Percentiles rank a stretch among this genome's conserved stretches.
These are phyloP conservation scores for Sarocladium brachiariae DNA, from an alignment of 2,329 filamentous ascomycete species.

Conservation along the genomic window DNA sequence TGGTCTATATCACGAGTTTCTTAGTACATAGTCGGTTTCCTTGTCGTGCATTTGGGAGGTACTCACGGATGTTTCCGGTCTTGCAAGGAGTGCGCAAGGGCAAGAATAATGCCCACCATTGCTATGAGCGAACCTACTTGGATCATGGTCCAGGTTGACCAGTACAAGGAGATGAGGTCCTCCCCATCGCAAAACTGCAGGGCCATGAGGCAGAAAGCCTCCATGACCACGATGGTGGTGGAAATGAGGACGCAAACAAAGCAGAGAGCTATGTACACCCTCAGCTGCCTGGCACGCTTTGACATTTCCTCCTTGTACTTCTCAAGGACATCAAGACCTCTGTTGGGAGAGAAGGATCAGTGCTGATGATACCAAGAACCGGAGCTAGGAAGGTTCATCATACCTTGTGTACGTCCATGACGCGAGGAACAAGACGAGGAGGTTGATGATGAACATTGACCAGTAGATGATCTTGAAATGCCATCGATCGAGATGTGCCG, in stretches of 20 bases:
- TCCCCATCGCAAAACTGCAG: constrained; percentile 55
- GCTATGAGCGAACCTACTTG: constrained; percentile 53
- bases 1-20: constrained; percentile 25
- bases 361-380: not conserved
- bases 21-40: not conserved
- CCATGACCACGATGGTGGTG: constrained; percentile 41
- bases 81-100: constrained; percentile 42
- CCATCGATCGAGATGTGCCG: constrained; percentile 31
- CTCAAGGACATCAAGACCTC: constrained; percentile 30
- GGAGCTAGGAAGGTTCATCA: constrained; percentile 13
- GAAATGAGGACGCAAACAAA: constrained; percentile 37
- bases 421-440: constrained; percentile 36
- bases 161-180: constrained; percentile 52
- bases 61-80: constrained; percentile 46
- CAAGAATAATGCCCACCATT: constrained; percentile 49
- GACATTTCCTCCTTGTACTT: constrained; percentile 24
- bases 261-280: constrained; percentile 36
- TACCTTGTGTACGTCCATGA: constrained; percentile 36
- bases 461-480: constrained; percentile 42
- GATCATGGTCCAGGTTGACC: constrained; percentile 55
- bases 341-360: constrained; percentile 11
- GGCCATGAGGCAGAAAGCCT: constrained; percentile 46
- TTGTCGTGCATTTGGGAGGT: not conserved
- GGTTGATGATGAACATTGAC: constrained; percentile 36
- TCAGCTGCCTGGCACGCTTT: constrained; percentile 28